Base-by-base conservation (phyloP, 768 basidiomycete species). In the Tulasnella sp. region DNA sequence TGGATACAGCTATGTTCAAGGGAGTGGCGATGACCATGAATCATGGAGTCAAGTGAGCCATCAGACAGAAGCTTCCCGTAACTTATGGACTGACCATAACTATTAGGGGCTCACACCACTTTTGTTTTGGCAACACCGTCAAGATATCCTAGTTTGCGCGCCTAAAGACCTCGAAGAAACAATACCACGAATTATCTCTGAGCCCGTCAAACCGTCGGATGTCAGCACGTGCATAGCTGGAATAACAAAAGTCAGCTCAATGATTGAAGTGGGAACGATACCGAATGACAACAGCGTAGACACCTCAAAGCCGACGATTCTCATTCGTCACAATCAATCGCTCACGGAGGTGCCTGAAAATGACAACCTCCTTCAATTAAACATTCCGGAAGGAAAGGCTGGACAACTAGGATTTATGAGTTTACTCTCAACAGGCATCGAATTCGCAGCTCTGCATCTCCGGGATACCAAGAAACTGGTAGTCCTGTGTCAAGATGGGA, bases 11-110 rank as follows among this genome's bases (percentile, higher is more conserved):
- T 96, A 96, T 62, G 76, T 96, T 6, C 91, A 93, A 63, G 93
- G 93, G 1, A 87, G 85, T 0, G 93, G 91, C 0, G 93, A 96
- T 59, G 93, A 98, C 59, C 88, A 92, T 60, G 91, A 95, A 64
- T 69, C 83, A 4, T 92, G 89, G 90, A 74, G 80, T 25, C 75
- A 76, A 76, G 85, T 84, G 49, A 27, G 69, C 62, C 10, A 13
- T 42, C 15, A n/a, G 15, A 9, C 37, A 20, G 12, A 8, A 44
- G 2, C 28, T 45, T 8, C 19, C 46, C 43, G 37, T 52, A 24
- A 53, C 10, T 20, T n/a, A n/a, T n/a, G n/a, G n/a, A n/a, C n/a
- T n/a, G n/a, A n/a, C n/a, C n/a, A n/a, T n/a, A n/a, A n/a, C n/a
- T n/a, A n/a, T 2, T 57, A 88, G 83, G 88, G 88, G 3, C 66